Conservation (phyloP, 2,329 filamentous ascomycete species). For the Fusarium globosum region DNA sequence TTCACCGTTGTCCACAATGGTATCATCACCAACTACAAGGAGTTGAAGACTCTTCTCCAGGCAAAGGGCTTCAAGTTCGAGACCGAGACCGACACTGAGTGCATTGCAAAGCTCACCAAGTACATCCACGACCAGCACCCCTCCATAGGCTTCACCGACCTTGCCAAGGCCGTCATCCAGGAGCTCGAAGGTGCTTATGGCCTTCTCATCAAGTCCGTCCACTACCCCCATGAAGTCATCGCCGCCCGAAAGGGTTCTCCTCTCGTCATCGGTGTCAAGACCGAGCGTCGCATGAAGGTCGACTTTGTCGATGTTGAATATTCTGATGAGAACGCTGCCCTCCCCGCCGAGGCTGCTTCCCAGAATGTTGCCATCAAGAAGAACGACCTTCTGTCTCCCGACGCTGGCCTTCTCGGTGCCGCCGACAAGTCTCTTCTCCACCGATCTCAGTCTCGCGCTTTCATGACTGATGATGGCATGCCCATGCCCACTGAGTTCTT, state of each 20-base stretch:
- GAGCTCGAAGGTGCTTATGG: slow-evolving; percentile 98
- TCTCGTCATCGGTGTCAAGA: slow-evolving; percentile 96
- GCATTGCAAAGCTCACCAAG: slow-evolving; percentile 98
- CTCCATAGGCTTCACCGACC: slow-evolving; percentile 92
- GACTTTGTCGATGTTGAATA: slow-evolving; percentile 99
- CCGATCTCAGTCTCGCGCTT: slow-evolving; percentile 97
- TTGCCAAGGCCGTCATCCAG: slow-evolving; percentile 97
- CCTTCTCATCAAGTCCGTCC: slow-evolving; percentile 96
- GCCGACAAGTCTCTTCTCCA: slow-evolving; percentile 98
- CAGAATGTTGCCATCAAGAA: slow-evolving; percentile 99
- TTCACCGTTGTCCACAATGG: slow-evolving; percentile 99
- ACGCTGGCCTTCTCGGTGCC: slow-evolving; percentile 76
- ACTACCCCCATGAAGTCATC: slow-evolving; percentile 98
- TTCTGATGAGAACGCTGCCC: slow-evolving; percentile 82
- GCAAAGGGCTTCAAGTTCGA: slow-evolving; percentile 98
- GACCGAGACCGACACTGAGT: slow-evolving; percentile 99
- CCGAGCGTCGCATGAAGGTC: slow-evolving; percentile 99
- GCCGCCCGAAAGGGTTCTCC: slow-evolving; percentile 98
- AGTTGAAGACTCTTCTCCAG: slow-evolving; percentile 91
- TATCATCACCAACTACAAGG: slow-evolving; percentile 99
- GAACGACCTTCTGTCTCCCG: slow-evolving; percentile 75
- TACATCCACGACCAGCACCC: slow-evolving; percentile 97
- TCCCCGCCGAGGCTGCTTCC: slow-evolving; percentile 92
- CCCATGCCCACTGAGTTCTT: slow-evolving; percentile 99
- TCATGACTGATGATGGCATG: slow-evolving; percentile 98